Base-by-base conservation (phyloP, 164 flowering plant genomes). In the Aristolochia fimbriata region DNA sequence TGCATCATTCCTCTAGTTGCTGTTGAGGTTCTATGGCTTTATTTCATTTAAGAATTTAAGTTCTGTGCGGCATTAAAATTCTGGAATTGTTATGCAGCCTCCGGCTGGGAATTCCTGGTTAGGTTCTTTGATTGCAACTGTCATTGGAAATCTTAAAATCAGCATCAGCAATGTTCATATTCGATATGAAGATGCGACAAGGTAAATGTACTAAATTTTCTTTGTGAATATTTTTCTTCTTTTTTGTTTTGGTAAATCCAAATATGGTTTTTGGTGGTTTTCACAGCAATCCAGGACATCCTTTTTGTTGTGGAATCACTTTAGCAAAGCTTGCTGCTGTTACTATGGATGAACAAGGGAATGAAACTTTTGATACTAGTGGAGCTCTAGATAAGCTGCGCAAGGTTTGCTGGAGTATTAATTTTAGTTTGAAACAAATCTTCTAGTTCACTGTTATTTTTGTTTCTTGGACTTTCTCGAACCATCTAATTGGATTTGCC, bases 361-460 rank as follows among this genome's bases (percentile, higher is more conserved):
- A 91, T 78, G 99, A 94, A 74, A 94, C 96, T 15, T 94, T 94
- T 77, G 99, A 90, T 68, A 84, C 97, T 8, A 94, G 99, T 79
- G 97, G 97, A 61, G 96, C 95, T 60, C 65, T 91, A 56, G 99
- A 94, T 79, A 88, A 80, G 65, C 68, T 94, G 73, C 82, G 96
- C 55, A 94, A 94, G 97, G 99, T 94, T 22, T 66, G 30, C 56
- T 52, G 30, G 27, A 52, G 12, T 20, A 22, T 23, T 9, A 37
- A 37, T 37, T 37, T 37, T 37, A 37, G 43, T 37, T 37, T 10
- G 43, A 7, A 37, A 37, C 43, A 37, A 7, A 37, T 37, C 12
- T 10, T 10, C 8, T 37, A 27, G 43, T 1, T 10, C 43, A 37
- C 8, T 37, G 43, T 7, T 37, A 6, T 37, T 37, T 37, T 10